phyloP scores from a whole-genome alignment of 2,329 filamentous ascomycete genomes.

The Penicillium sp. region DNA sequence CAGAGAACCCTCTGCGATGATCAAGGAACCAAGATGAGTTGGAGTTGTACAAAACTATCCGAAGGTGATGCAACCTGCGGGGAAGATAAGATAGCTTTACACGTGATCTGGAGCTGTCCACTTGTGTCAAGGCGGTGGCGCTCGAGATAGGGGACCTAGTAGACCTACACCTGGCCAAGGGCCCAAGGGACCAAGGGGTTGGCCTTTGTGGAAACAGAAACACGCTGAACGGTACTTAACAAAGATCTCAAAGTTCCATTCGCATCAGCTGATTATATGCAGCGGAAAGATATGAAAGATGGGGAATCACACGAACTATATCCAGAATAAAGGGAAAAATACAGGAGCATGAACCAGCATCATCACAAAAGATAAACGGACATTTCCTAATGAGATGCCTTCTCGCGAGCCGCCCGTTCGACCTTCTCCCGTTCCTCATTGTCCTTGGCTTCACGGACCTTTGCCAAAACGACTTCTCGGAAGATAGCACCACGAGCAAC shows the following conservation, averaged over 20 bases:
- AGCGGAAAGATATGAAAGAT: conserved; percentile 20
- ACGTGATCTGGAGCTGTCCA: conserved; percentile 7
- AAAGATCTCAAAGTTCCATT: neutral
- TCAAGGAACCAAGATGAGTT: neutral
- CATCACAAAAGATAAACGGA: conserved; percentile 1
- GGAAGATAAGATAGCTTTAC: conserved; percentile 16
- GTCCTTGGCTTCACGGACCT: conserved; percentile 89
- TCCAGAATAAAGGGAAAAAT: conserved; percentile 27
- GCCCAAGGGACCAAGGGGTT: too few species aligned
- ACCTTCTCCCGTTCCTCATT: conserved; percentile 73
- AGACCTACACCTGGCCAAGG: too few species aligned
- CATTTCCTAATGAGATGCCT: conserved; percentile 13
- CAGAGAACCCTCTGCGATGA: neutral
- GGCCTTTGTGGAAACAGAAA: neutral
- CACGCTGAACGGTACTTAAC: neutral
- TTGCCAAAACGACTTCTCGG: conserved; percentile 89
- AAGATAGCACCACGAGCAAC: conserved; percentile 75
- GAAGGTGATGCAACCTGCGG: conserved; percentile 8
- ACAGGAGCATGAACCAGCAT: conserved; percentile 17
- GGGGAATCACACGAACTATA: conserved; percentile 39
- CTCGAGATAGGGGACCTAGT: neutral
- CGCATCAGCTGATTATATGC: conserved; percentile 10
- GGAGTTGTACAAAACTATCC: conserved; percentile 3
- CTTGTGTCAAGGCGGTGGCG: neutral
- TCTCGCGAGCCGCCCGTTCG: conserved; percentile 59